Base-by-base conservation (phyloP, 2,329 filamentous ascomycete species). In the Aspergillus vadensis region DNA sequence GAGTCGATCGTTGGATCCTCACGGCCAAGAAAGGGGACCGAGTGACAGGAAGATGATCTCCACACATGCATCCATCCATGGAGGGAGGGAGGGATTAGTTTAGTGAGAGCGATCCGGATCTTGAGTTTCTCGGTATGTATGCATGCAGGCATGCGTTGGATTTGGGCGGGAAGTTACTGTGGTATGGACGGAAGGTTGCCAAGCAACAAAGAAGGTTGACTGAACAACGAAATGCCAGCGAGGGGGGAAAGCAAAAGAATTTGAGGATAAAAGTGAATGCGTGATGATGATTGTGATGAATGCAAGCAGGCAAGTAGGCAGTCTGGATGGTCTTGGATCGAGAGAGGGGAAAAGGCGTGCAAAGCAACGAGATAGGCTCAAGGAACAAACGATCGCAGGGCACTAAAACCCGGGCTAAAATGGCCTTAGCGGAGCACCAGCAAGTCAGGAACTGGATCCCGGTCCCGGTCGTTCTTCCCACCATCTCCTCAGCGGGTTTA, bases 21-120 rank as follows among this genome's bases (percentile, higher is more conserved):
- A 51, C 32, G 30, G 61, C 61, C 57, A 67, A 65, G 65, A 62
- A 58, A 58, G 62, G 60, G 57, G 58, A 61, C 59, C 57, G 41
- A 38, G 59, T 61, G 60, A 62, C 59, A 63, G 54, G 59, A 59
- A 57, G 44, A 17, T 19, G 27, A 60, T 54, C 55, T 41, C 57
- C 60, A 57, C 61, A 50, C 51, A 36, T 58, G 60, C 60, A 62
- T 62, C 54, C 49, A 60, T 62, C 23, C 19, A 60, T 50, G 36
- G 38, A 14, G 12, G 32, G 30, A 36, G 27, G 12, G 32, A 14
- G 32, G 32, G 32, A 36, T 14, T 36, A 14, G 32, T 36, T 12
- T 36, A 36, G 32, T 36, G 32, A 36, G 27, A 56, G 49, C 32
- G 38, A 43, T 44, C 23, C 21, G 52, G 41, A 32, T 43, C 30